These are phyloP conservation scores for Cicer cuneatum DNA, from an alignment of 306 rosid genomes.

Conservation along the genomic window DNA sequence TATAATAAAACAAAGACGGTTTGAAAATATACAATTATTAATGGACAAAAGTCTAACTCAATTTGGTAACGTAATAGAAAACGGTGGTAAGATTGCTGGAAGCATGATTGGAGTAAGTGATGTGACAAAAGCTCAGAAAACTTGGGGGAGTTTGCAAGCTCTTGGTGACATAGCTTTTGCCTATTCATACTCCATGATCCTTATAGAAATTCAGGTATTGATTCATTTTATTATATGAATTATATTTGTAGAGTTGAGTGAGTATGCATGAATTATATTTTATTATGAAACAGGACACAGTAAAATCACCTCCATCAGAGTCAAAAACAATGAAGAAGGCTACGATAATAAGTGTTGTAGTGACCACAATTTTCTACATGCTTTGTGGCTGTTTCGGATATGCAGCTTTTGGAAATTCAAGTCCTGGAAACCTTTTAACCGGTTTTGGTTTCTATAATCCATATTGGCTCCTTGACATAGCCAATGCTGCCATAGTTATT, in stretches of 20 bases:
- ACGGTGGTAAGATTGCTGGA: constrained; percentile 55
- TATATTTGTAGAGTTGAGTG: background rate
- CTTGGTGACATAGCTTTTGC: constrained; percentile 92
- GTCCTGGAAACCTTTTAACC: constrained; percentile 81
- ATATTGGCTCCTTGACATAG: constrained; percentile 80
- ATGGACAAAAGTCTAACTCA: constrained; percentile 22
- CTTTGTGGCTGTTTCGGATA: constrained; percentile 82
- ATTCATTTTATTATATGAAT: background rate
- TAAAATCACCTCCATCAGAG: constrained; percentile 77
- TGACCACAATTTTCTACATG: constrained; percentile 79
- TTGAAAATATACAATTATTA: background rate
- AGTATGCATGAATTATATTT: background rate
- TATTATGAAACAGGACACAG: constrained; percentile 60
- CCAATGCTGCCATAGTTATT: constrained; percentile 76
- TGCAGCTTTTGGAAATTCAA: constrained; percentile 71
- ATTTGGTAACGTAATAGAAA: constrained; percentile 47
- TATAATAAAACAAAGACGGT: background rate
- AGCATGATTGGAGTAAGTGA: constrained; percentile 63
- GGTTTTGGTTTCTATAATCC: constrained; percentile 84
- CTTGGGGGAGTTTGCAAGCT: constrained; percentile 84
- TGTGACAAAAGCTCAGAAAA: constrained; percentile 65
- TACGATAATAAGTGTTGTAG: constrained; percentile 53
- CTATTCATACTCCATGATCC: constrained; percentile 81
- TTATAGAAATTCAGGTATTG: constrained; percentile 84
- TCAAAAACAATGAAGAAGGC: constrained; percentile 78